Conservation (phyloP, 2,329 filamentous ascomycete species). For the Colletotrichum aenigma region DNA sequence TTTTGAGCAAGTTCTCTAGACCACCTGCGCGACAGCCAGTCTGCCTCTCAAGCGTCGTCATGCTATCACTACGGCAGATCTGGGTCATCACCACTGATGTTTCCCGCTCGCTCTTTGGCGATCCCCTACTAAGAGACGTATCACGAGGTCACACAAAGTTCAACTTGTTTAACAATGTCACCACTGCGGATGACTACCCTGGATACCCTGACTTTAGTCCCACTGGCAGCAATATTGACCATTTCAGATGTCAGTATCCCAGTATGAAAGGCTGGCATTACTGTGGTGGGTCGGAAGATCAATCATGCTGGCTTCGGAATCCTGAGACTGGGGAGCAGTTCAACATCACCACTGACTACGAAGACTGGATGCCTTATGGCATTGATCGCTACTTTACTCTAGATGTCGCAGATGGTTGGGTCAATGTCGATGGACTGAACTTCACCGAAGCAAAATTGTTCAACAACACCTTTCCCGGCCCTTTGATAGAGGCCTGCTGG, state of each 20-base stretch:
- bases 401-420: constrained; percentile 18
- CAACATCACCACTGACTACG: constrained; percentile 31
- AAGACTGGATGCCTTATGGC: constrained; percentile 22
- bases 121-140: background rate
- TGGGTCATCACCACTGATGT: background rate
- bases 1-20: background rate
- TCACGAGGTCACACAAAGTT: background rate
- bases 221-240: background rate
- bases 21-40: background rate
- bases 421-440: constrained; percentile 26
- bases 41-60: background rate
- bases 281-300: constrained; percentile 27
- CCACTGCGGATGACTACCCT: background rate
- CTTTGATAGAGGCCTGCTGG: constrained; percentile 32
- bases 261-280: constrained; percentile 25
- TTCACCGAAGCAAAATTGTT: constrained; percentile 27
- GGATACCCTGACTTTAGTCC: background rate
- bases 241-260: constrained; percentile 29
- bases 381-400: constrained; percentile 25
- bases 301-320: constrained; percentile 30
- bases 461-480: constrained; percentile 28
- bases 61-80: background rate
- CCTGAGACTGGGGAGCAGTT: constrained; percentile 22
- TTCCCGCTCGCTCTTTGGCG: background rate
- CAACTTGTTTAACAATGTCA: background rate